These are phyloP conservation scores for Pseudisothecium myosuroides DNA, from an alignment of 225 moss, liverwort and hornwort species.

Conservation along the genomic window DNA sequence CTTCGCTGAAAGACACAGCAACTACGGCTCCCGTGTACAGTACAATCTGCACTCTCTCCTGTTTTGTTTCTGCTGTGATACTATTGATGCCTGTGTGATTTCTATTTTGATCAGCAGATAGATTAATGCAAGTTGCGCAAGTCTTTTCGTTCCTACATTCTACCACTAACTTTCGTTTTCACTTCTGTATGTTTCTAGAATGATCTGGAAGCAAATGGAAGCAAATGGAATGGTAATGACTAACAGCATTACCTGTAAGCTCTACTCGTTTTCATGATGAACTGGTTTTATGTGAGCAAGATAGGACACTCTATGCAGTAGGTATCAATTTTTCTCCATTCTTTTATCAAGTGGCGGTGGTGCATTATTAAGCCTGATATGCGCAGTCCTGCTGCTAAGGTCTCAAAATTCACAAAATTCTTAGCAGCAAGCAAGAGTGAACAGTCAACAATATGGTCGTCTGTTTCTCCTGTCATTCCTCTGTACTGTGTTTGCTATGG, in stretches of 20 bases:
- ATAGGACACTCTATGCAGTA: neutral
- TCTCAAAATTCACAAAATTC: neutral
- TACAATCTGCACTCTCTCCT: neutral
- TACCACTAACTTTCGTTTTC: neutral
- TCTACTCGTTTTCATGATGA: neutral
- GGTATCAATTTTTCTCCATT: neutral
- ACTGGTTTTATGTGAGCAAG: neutral
- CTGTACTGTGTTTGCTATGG: neutral
- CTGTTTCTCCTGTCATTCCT: neutral
- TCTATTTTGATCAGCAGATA: neutral
- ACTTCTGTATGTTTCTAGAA: neutral
- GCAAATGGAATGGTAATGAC: neutral
- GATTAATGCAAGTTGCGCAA: neutral
- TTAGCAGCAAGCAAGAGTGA: neutral
- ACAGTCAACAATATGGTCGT: neutral
- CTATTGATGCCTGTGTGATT: neutral
- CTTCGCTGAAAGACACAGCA: neutral
- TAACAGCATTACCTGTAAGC: neutral
- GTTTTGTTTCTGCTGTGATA: neutral
- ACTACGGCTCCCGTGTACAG: neutral
- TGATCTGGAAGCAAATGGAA: neutral
- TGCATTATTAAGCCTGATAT: neutral
- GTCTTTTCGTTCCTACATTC: neutral
- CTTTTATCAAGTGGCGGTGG: neutral
- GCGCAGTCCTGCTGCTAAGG: neutral